These are phyloP conservation scores for Calonectria pseudoreteaudii DNA, from an alignment of 2,329 filamentous ascomycete genomes.

Conservation along the genomic window DNA sequence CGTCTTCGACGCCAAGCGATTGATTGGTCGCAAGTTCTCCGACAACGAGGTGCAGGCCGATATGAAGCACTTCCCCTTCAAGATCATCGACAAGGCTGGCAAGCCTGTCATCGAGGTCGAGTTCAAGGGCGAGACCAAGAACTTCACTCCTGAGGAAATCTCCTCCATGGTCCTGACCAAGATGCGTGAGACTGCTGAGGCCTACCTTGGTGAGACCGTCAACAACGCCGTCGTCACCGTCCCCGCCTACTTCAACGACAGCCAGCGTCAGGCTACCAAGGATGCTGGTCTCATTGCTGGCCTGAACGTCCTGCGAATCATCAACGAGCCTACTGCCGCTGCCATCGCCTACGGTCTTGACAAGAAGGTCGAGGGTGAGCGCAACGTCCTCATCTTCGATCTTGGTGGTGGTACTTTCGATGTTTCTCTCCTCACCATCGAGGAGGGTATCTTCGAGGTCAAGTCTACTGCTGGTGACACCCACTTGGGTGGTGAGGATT, in stretches of 20 bases:
- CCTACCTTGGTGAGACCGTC: slow-evolving; percentile 98
- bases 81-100: slow-evolving; percentile 89
- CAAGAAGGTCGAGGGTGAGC: slow-evolving; percentile 96
- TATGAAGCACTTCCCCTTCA: slow-evolving; percentile 99
- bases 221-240: slow-evolving; percentile 99
- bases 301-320: slow-evolving; percentile 99
- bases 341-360: slow-evolving; percentile 99
- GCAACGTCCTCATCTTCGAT: slow-evolving; percentile 99
- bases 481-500: slow-evolving; percentile 95
- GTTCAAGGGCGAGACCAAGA: slow-evolving; percentile 95
- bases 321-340: slow-evolving; percentile 99
- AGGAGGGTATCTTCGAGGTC: slow-evolving; percentile 99
- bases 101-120: slow-evolving; percentile 94
- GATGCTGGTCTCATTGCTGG: slow-evolving; percentile 97
- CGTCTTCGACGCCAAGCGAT: slow-evolving; percentile 99
- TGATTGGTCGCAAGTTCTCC: slow-evolving; percentile 95
- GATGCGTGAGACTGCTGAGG: slow-evolving; percentile 94
- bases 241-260: slow-evolving; percentile 99
- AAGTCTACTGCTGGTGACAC: slow-evolving; percentile 98
- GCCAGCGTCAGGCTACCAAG: slow-evolving; percentile 99
- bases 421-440: slow-evolving; percentile 98
- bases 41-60: slow-evolving; percentile 99
- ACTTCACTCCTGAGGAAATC: slow-evolving; percentile 98
- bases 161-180: slow-evolving; percentile 99
- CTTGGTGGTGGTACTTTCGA: slow-evolving; percentile 99